Base-by-base conservation (phyloP, 208 protist species). In the Phytomonas sp. region DNA sequence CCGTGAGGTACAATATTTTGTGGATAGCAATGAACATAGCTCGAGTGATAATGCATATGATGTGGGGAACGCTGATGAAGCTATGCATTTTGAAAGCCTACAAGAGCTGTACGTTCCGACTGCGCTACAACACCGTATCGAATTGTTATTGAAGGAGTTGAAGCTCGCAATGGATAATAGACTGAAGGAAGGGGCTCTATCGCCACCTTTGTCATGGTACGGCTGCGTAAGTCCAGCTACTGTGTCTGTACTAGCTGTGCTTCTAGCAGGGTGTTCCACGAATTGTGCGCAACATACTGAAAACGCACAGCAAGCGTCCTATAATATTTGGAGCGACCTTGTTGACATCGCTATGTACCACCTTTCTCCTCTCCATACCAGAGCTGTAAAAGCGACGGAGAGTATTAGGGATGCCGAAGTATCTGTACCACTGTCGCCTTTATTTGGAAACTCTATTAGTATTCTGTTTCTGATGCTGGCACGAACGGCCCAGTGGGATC, bases 361-460 rank as follows among this genome's bases (percentile, higher is more conserved):
- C 20, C 46, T 56, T 56, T 56, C 46, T 26, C 20, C 20, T 56
- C 20, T 56, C 20, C 46, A 56, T 56, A 56, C 1, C 20, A 23
- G 20, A 20, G 46, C 20, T 26, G 26, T 26, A 8, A 26, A 26
- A 20, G 46, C 6, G 2, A 56, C 46, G 1, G 20, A 26, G 20
- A 23, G 26, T 56, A 56, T 7, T 23, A 56, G 5, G 46, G 20
- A 56, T 1, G 26, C 9, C 20, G 20, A 26, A 17, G 46, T 56
- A 20, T 11, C 46, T 56, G 11, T 23, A 56, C 46, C 8, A 17
- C 46, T 56, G 46, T 56, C 46, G 4, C 4, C 20, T 20, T 56
- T 56, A 56, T 56, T 56, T 56, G 46, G 46, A 9, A 64, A 64
- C 20, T 32, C 60, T 13, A 64, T 64, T n/a, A 37, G 60, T 37